A percentile compares a stretch with the other conserved stretches of the same genome.
Conservation (phyloP, 345 rosid species). For the Sisymbrium irio region DNA sequence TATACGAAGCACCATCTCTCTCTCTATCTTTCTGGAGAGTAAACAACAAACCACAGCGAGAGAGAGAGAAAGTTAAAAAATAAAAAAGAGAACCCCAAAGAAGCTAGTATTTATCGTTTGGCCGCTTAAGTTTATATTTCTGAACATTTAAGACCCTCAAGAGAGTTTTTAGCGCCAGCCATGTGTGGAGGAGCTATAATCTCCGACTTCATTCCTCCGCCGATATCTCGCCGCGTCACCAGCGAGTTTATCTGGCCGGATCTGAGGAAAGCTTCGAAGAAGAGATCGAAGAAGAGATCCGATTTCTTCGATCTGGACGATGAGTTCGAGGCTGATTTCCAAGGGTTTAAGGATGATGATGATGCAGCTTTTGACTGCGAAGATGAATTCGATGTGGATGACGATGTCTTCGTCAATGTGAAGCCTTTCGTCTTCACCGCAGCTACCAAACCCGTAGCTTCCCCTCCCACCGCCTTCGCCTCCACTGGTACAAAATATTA, state of each 20-base stretch:
- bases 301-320: slow-evolving; percentile 43
- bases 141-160: slow-evolving; percentile 1
- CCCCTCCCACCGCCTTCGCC: slow-evolving; percentile 20
- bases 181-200: slow-evolving; percentile 99
- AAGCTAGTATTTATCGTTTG: not conserved
- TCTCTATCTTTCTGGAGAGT: not conserved
- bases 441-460: slow-evolving; percentile 23
- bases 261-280: slow-evolving; percentile 44
- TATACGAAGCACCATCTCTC: not conserved
- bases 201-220: slow-evolving; percentile 63
- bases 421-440: slow-evolving; percentile 67
- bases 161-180: slow-evolving; percentile 3
- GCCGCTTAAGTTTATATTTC: slow-evolving; percentile 14
- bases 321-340: slow-evolving; percentile 84
- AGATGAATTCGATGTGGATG: slow-evolving; percentile 46
- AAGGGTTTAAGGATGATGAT: slow-evolving; percentile 76
- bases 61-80: not conserved
- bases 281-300: slow-evolving; percentile 34
- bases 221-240: slow-evolving; percentile 46
- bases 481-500: slow-evolving; percentile 17
- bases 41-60: not conserved
- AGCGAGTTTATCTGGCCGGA: slow-evolving; percentile 74
- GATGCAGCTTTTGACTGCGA: slow-evolving; percentile 50
- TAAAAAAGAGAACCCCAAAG: slow-evolving; percentile 5
- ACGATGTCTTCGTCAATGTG: slow-evolving; percentile 36